Evolutionary conservation across 257 asterid genomes (phyloP).

Genomic region (Ocimum tenuiflorum): DNA sequence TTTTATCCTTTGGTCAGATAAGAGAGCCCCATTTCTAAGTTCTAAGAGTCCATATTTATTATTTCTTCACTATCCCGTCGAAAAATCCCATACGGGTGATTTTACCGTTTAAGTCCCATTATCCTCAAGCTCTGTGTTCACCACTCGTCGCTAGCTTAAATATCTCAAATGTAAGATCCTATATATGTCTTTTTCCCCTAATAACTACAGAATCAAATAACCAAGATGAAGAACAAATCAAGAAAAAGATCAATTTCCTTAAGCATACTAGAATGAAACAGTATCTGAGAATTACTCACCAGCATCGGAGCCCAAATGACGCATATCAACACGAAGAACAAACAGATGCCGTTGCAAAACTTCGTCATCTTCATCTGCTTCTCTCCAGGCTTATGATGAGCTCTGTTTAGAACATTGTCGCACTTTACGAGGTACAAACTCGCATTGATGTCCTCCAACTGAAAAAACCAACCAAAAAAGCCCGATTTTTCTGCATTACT

Average conservation of each 20-base stretch:
- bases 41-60: too few relatives aligned
- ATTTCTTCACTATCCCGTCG: too few relatives aligned
- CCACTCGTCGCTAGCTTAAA: too few relatives aligned
- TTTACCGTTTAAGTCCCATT: too few relatives aligned
- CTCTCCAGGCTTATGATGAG: constrained; percentile 72
- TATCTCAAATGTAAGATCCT: too few relatives aligned
- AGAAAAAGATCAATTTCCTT: not conserved
- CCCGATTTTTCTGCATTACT: constrained; percentile 9
- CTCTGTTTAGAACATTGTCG: constrained; percentile 78
- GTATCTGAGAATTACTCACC: constrained; percentile 41
- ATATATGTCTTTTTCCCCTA: too few relatives aligned
- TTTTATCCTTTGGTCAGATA: too few relatives aligned
- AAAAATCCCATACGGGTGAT: too few relatives aligned
- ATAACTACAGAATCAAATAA: too few relatives aligned
- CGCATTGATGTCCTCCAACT: constrained; percentile 96
- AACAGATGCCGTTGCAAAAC: constrained; percentile 84
- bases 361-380: constrained; percentile 80
- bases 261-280: not conserved
- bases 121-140: too few relatives aligned
- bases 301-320: constrained; percentile 99
- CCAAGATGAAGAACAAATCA: too few relatives aligned
- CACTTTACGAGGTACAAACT: constrained; percentile 93
- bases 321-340: constrained; percentile 68
- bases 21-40: too few relatives aligned
- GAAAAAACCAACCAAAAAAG: constrained; percentile 16